phyloP scores from a whole-genome alignment of 805 yeast genomes.

The Lipomyces sp. region DNA sequence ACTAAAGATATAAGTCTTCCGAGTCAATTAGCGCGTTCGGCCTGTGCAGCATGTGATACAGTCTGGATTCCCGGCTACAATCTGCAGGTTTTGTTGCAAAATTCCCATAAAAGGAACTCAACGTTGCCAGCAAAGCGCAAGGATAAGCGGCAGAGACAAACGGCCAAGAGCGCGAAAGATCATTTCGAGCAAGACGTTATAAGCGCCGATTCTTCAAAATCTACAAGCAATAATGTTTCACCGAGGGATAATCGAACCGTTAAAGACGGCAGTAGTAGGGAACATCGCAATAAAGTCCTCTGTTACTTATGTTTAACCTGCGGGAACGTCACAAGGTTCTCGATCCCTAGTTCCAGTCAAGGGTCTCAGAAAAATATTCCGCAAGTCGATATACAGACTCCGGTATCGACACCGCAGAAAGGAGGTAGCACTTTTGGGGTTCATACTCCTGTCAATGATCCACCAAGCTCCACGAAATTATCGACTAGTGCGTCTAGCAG shows the following conservation, averaged over 20 bases:
- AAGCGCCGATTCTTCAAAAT: not conserved
- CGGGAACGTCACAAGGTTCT: slow-evolving; percentile 24
- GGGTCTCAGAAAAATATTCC: not conserved
- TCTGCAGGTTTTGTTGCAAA: slow-evolving; percentile 16
- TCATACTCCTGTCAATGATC: not conserved
- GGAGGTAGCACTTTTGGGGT: not conserved
- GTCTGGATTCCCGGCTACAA: slow-evolving; percentile 36
- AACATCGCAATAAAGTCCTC: not conserved
- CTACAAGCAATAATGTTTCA: not conserved
- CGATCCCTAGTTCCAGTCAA: slow-evolving; percentile 5
- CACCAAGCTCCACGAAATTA: slow-evolving; percentile 12
- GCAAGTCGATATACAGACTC: not conserved
- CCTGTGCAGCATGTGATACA: slow-evolving; percentile 29
- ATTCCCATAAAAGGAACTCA: not conserved
- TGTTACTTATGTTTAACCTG: slow-evolving; percentile 29
- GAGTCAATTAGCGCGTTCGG: slow-evolving; percentile 22
- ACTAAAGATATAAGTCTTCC: slow-evolving; percentile 21
- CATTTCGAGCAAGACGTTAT: not conserved
- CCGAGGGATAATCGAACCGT: not conserved
- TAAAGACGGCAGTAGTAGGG: not conserved
- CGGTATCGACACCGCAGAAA: slow-evolving; percentile 6
- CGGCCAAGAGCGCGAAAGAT: not conserved
- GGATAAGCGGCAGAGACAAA: slow-evolving; percentile 17
- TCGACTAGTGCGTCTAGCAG: slow-evolving; percentile 25
- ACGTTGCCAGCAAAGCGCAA: slow-evolving; percentile 1